A percentile compares a stretch with the other conserved stretches of the same genome.
phyloP scores from a whole-genome alignment of 441 rosid genomes.

The Cnidoscolus chayamansa region DNA sequence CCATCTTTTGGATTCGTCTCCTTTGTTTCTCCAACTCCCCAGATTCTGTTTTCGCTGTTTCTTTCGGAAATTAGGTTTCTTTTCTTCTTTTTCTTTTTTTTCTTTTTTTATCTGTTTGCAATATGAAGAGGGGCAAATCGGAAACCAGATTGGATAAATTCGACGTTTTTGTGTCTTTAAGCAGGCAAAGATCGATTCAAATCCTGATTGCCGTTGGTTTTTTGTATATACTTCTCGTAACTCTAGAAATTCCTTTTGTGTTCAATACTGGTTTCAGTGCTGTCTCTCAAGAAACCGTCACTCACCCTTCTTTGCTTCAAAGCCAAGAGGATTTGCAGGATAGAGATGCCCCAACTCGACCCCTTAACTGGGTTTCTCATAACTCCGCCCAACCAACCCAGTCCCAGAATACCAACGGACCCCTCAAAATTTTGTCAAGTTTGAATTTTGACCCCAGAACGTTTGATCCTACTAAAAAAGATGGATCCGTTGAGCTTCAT shows the following conservation, averaged over 20 bases:
- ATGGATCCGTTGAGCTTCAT: constrained; percentile 68
- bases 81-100: not conserved
- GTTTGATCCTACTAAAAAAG: constrained; percentile 48
- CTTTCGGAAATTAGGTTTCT: not conserved
- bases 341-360: constrained; percentile 62
- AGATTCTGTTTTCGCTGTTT: constrained; percentile 1
- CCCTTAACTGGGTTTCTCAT: constrained; percentile 43
- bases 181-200: constrained; percentile 61
- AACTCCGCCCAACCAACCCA: constrained; percentile 37
- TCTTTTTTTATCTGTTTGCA: not conserved
- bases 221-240: constrained; percentile 53
- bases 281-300: constrained; percentile 44
- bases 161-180: constrained; percentile 38
- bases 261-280: constrained; percentile 41
- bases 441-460: constrained; percentile 49
- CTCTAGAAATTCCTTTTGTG: constrained; percentile 72
- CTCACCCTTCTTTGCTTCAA: constrained; percentile 33
- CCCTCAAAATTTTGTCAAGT: constrained; percentile 38
- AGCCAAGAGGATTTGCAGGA: constrained; percentile 53
- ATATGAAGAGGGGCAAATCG: constrained; percentile 35
- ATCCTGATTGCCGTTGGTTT: constrained; percentile 50
- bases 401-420: constrained; percentile 5
- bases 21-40: not conserved
- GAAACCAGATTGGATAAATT: constrained; percentile 40
- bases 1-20: not conserved